Conservation (phyloP, 1,284 basidiomycete species). For the Ceratobasidium sp. region DNA sequence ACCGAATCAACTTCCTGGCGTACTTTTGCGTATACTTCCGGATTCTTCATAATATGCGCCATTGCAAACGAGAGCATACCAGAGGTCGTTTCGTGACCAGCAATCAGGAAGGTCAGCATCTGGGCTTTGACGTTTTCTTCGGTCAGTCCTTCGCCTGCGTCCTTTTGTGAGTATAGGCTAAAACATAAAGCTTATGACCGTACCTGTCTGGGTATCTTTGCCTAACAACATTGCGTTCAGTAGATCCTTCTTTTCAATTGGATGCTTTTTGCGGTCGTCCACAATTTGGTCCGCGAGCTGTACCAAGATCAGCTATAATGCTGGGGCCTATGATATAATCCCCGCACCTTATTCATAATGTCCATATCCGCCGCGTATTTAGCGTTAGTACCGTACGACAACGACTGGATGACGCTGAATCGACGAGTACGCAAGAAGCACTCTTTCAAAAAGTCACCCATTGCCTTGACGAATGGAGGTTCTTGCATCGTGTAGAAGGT, state of each 20-base stretch:
- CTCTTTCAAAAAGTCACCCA: conserved; percentile 50
- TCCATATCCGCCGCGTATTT: conserved; percentile 49
- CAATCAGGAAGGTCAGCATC: conserved; percentile 57
- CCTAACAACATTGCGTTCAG: conserved; percentile 55
- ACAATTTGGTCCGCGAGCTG: conserved; percentile 45
- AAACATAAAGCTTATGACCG: neutral
- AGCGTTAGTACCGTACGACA: conserved; percentile 43
- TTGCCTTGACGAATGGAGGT: conserved; percentile 53
- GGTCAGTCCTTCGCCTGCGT: conserved; percentile 50
- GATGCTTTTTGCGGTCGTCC: conserved; percentile 49
- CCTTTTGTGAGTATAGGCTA: neutral
- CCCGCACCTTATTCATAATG: conserved; percentile 50
- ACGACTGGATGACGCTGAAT: conserved; percentile 46
- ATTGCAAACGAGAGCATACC: conserved; percentile 53
- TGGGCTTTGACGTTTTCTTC: conserved; percentile 52
- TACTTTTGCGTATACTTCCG: conserved; percentile 52
- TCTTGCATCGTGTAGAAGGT: conserved; percentile 49
- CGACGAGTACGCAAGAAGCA: conserved; percentile 47
- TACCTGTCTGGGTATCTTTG: conserved; percentile 53
- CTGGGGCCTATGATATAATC: neutral
- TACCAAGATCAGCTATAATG: neutral
- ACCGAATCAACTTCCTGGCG: conserved; percentile 55
- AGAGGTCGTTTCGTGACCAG: conserved; percentile 55
- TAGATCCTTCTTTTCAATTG: conserved; percentile 52
- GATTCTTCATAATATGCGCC: conserved; percentile 54